Percentiles rank a stretch among this genome's conserved stretches.
These are phyloP conservation scores for Magnusiomyces tetraspermus DNA, from an alignment of 1,139 yeast genomes.

Conservation along the genomic window DNA sequence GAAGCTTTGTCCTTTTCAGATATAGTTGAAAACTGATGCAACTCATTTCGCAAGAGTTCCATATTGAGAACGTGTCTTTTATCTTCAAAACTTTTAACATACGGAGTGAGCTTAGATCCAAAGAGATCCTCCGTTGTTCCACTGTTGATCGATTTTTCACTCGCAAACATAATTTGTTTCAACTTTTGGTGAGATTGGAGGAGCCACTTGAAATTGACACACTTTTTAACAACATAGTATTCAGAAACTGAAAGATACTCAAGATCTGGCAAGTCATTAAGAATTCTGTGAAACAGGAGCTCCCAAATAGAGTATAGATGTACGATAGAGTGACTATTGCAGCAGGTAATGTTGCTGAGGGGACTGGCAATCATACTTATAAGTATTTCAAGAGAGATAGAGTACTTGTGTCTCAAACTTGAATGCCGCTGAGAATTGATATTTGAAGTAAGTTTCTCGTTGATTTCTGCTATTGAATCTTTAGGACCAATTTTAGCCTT, in stretches of 20 bases:
- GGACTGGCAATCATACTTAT: background rate
- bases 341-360: background rate
- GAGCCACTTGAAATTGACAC: background rate
- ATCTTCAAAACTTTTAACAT: background rate
- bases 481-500: background rate
- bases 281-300: background rate
- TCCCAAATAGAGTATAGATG: constrained; percentile 2
- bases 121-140: background rate
- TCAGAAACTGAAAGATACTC: constrained; percentile 1
- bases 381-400: background rate
- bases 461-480: background rate
- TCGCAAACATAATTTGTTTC: background rate
- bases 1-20: no score
- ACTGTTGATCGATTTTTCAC: background rate
- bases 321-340: background rate
- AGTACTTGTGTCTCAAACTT: no score
- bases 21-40: background rate
- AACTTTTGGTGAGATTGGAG: background rate
- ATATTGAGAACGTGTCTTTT: background rate
- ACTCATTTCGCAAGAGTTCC: background rate
- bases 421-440: no score
- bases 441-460: background rate
- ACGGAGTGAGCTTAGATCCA: background rate
- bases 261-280: background rate
- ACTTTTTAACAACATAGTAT: background rate